Evolutionary conservation across 108 stramenopile species (phyloP).

Genomic region (Pseudonitzschia multiseries): DNA sequence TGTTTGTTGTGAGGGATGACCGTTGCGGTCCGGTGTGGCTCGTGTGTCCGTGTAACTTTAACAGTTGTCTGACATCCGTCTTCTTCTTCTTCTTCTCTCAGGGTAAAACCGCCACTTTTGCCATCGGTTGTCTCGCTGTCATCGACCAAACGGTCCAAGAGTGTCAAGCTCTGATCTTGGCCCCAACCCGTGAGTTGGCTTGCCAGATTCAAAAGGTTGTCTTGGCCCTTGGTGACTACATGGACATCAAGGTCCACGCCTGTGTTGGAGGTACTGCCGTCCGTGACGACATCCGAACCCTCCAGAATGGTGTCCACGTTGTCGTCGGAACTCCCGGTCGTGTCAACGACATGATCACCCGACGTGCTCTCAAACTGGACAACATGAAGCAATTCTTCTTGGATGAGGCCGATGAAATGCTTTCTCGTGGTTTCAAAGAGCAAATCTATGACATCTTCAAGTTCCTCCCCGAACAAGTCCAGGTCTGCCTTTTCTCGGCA

Average conservation of each 20-base stretch:
- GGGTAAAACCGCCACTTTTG: conserved; percentile 99
- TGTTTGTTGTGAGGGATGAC: neutral
- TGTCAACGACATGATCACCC: conserved; percentile 99
- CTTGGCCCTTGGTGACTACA: conserved; percentile 97
- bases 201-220: conserved; percentile 99
- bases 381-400: conserved; percentile 95
- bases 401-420: conserved; percentile 99
- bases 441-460: conserved; percentile 99
- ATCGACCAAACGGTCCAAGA: conserved; percentile 89
- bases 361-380: conserved; percentile 93
- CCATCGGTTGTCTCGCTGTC: conserved; percentile 96
- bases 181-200: conserved; percentile 99
- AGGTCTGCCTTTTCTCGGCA: conserved; percentile 98
- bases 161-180: conserved; percentile 97
- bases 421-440: conserved; percentile 99
- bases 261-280: conserved; percentile 99
- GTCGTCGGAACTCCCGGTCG: conserved; percentile 99
- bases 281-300: conserved; percentile 98
- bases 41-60: too few species aligned
- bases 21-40: neutral
- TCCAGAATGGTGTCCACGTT: conserved; percentile 97
- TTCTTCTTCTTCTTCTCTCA: conserved; percentile 23
- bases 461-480: conserved; percentile 98
- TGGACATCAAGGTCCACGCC: conserved; percentile 96
- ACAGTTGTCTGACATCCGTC: too few species aligned